phyloP scores from a whole-genome alignment of 805 yeast species.

The Suhomyces faveliae region DNA sequence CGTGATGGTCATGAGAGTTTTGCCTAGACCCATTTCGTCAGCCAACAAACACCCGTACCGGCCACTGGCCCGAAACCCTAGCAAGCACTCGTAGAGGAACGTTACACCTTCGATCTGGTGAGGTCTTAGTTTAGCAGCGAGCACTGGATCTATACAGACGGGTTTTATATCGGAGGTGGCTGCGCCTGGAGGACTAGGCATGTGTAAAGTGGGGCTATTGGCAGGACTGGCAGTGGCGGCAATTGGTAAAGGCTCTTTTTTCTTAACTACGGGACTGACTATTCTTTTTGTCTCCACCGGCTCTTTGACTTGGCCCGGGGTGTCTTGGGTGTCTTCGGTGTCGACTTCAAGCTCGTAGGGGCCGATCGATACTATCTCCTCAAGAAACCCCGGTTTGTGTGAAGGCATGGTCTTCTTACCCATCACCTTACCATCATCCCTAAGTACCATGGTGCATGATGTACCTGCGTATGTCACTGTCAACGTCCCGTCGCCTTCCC shows the following conservation, averaged over 20 bases:
- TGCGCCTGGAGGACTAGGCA: constrained; percentile 10
- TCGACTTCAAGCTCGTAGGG: constrained; percentile 63
- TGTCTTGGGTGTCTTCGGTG: constrained; percentile 26
- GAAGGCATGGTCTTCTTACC: constrained; percentile 10
- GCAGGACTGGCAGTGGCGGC: no score
- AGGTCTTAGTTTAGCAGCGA: constrained; percentile 58
- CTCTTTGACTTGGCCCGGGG: neutral
- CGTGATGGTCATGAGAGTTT: constrained; percentile 79
- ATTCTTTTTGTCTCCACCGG: neutral
- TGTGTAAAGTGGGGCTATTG: neutral
- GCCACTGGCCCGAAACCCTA: constrained; percentile 57
- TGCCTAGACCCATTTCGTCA: constrained; percentile 96
- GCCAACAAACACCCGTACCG: constrained; percentile 81
- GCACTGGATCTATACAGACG: constrained; percentile 50
- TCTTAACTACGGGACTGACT: neutral
- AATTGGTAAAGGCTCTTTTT: no score
- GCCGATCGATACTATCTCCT: constrained; percentile 48
- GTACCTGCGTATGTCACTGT: constrained; percentile 15
- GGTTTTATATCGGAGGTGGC: neutral
- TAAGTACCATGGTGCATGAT: constrained; percentile 7
- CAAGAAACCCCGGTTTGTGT: constrained; percentile 11
- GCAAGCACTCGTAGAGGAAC: constrained; percentile 78
- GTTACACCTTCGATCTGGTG: constrained; percentile 86
- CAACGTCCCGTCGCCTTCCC: constrained; percentile 90
- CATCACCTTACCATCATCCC: constrained; percentile 10